A percentile compares a stretch with the other conserved stretches of the same genome.
Conservation (phyloP, 805 yeast species). For the Sugiyamaella smithiae region DNA sequence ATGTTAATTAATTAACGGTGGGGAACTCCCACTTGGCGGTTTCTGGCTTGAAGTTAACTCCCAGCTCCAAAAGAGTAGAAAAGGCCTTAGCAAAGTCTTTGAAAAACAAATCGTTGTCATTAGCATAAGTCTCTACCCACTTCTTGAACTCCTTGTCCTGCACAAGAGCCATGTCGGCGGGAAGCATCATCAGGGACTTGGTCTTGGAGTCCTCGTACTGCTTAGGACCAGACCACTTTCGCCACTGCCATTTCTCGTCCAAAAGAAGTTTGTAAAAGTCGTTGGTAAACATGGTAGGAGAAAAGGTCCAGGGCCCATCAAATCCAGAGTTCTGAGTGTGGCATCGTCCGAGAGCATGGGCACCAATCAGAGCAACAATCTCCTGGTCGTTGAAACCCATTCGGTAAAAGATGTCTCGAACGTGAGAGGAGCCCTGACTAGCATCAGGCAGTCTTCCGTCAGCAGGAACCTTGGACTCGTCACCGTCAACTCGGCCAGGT, state of each 20-base stretch:
- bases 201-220: constrained; percentile 58
- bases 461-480: constrained; percentile 50
- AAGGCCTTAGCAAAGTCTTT: constrained; percentile 62
- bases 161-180: constrained; percentile 64
- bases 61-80: constrained; percentile 64
- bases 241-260: constrained; percentile 52
- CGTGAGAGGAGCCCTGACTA: constrained; percentile 58
- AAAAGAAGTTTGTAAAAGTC: constrained; percentile 60
- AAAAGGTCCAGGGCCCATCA: constrained; percentile 84
- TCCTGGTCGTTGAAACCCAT: constrained; percentile 70
- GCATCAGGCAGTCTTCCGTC: constrained; percentile 78
- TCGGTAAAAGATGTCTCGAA: constrained; percentile 59
- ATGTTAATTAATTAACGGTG: constrained; percentile 17
- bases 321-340: constrained; percentile 59
- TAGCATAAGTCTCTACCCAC: constrained; percentile 60
- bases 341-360: constrained; percentile 75
- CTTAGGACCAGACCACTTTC: constrained; percentile 59
- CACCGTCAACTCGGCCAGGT: constrained; percentile 68
- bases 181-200: constrained; percentile 71
- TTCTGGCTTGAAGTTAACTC: constrained; percentile 55
- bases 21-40: constrained; percentile 28
- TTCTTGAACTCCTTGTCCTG: constrained; percentile 55
- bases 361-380: constrained; percentile 70
- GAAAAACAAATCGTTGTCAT: constrained; percentile 55
- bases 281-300: constrained; percentile 68